Conservation (phyloP, 2,329 filamentous ascomycete species). For the Alternaria tenuissima region DNA sequence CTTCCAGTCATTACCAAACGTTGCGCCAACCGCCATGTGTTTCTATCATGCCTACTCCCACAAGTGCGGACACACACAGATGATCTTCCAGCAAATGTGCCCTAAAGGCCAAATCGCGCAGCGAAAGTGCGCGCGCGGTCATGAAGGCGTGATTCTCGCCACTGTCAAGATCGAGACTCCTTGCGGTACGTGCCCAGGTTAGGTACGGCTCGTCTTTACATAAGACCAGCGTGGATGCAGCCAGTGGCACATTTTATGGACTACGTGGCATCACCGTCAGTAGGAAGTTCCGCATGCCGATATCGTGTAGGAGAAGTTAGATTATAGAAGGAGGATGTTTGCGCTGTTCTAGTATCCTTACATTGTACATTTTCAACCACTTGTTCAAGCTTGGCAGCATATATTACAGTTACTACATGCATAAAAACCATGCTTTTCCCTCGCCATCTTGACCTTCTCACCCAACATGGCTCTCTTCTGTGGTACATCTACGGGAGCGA, state of each 20-base stretch:
- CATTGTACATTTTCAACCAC: not conserved
- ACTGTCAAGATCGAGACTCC: slow-evolving; percentile 42
- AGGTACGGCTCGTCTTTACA: slow-evolving; percentile 21
- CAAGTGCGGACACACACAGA: slow-evolving; percentile 56
- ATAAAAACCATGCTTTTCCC: not conserved
- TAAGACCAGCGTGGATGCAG: not conserved
- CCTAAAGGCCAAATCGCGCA: slow-evolving; percentile 43
- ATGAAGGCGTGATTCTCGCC: slow-evolving; percentile 42
- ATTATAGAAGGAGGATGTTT: not conserved
- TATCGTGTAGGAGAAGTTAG: too few species aligned
- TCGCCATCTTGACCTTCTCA: not conserved
- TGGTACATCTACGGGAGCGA: slow-evolving; percentile 11
- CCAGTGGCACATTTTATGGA: too few species aligned
- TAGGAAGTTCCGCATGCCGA: not conserved
- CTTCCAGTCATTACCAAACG: not conserved
- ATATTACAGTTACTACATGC: not conserved
- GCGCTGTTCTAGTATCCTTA: not conserved
- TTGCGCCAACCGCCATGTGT: slow-evolving; percentile 49
- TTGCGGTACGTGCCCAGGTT: slow-evolving; percentile 35
- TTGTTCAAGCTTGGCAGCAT: not conserved
- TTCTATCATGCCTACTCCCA: slow-evolving; percentile 59
- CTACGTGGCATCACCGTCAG: too few species aligned
- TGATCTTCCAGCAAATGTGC: slow-evolving; percentile 44
- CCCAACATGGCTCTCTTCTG: not conserved
- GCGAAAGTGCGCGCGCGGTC: slow-evolving; percentile 40